Evolutionary conservation across 805 yeast species (phyloP).

Genomic region (Sungouiella blattae): DNA sequence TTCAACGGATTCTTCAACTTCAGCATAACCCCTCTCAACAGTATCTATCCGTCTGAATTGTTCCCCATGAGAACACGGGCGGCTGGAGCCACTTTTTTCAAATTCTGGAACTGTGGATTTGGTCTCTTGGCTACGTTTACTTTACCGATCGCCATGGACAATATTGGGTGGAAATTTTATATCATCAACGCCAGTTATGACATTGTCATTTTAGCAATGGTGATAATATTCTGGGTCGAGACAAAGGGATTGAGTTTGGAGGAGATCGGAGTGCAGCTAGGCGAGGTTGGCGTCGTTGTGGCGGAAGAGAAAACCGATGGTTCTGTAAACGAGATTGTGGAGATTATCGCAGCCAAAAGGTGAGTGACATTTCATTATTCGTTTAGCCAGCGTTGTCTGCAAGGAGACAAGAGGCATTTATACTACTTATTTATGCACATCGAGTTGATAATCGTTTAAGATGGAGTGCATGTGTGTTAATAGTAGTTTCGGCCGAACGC

Average conservation of each 20-base stretch:
- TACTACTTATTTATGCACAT: too few species aligned
- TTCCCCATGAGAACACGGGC: background rate
- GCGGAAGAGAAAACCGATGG: too few species aligned
- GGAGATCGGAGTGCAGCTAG: background rate
- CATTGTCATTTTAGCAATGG: background rate
- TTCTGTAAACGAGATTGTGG: too few species aligned
- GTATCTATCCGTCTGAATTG: background rate
- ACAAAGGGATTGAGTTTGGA: background rate
- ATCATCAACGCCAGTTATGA: background rate
- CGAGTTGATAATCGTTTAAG: too few species aligned
- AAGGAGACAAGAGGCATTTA: too few species aligned
- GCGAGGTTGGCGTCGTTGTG: too few species aligned
- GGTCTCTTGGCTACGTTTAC: background rate
- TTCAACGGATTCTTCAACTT: background rate
- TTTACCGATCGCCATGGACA: background rate
- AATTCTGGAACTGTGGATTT: background rate
- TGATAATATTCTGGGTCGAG: background rate
- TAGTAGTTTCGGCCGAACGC: too few species aligned
- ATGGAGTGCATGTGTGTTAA: too few species aligned
- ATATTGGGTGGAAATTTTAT: background rate
- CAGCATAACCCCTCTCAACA: background rate
- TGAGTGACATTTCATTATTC: too few species aligned
- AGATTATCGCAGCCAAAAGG: too few species aligned
- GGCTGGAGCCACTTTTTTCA: background rate
- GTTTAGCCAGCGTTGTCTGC: too few species aligned